Conservation (phyloP, 2,329 filamentous ascomycete species). For the Cladosporium austrohemisphaericum region DNA sequence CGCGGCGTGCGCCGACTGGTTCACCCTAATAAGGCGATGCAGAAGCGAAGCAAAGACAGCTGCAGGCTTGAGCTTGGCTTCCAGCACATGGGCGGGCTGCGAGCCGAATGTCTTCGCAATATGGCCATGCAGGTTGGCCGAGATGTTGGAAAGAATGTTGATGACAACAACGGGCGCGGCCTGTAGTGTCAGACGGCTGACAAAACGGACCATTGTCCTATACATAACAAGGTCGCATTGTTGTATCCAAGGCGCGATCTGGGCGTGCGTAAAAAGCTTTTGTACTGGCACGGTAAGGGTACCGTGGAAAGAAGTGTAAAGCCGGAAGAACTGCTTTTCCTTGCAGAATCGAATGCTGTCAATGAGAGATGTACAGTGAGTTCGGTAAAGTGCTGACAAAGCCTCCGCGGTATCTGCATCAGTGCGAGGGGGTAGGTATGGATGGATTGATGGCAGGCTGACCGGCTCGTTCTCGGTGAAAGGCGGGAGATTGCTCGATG, state of each 20-base stretch:
- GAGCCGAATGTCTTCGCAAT: constrained; percentile 81
- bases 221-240: constrained; percentile 95
- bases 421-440: constrained; percentile 74
- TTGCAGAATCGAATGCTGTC: constrained; percentile 96
- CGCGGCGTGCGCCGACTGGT: constrained; percentile 87
- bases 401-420: constrained; percentile 85
- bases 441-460: constrained; percentile 77
- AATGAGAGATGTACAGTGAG: constrained; percentile 90
- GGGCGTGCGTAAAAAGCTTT: constrained; percentile 78
- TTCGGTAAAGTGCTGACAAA: constrained; percentile 81
- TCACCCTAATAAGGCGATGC: constrained; percentile 83
- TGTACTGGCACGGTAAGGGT: constrained; percentile 96
- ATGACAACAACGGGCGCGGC: constrained; percentile 85
- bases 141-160: constrained; percentile 82
- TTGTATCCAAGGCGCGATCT: constrained; percentile 86
- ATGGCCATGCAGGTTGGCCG: constrained; percentile 73
- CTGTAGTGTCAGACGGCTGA: constrained; percentile 83
- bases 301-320: constrained; percentile 92
- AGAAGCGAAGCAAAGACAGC: constrained; percentile 83
- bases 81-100: constrained; percentile 78
- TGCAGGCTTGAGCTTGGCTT: constrained; percentile 83
- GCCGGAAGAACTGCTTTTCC: constrained; percentile 91
- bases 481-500: constrained; percentile 52
- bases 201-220: constrained; percentile 91
- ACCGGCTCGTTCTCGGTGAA: constrained; percentile 67